Evolutionary conservation across 176 grass and related monocot species (phyloP).

Genomic region (Pontederia paniculata): DNA sequence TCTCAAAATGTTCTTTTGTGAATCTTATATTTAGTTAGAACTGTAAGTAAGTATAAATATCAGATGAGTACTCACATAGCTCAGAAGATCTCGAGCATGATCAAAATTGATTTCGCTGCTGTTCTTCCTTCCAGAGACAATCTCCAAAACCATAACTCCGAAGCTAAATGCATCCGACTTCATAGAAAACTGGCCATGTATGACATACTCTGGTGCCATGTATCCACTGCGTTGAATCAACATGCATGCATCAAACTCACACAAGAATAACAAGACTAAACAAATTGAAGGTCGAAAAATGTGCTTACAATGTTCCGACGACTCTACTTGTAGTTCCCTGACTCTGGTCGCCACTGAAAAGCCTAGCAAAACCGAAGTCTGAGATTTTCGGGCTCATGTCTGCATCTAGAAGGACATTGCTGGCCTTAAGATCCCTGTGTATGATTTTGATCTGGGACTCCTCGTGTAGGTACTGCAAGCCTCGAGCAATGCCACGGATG

Average conservation of each 20-base stretch:
- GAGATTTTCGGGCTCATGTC: constrained; percentile 27
- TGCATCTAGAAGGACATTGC: constrained; percentile 8
- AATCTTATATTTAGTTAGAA: constrained; percentile 6
- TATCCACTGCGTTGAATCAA: constrained; percentile 27
- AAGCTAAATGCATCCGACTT: constrained; percentile 48
- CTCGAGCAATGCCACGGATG: constrained; percentile 21
- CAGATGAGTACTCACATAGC: constrained; percentile 7
- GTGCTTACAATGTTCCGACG: constrained; percentile 28
- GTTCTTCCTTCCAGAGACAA: constrained; percentile 32
- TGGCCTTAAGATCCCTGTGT: constrained; percentile 18
- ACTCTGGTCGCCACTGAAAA: constrained; percentile 12
- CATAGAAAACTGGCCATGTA: constrained; percentile 11
- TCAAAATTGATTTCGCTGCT: not conserved
- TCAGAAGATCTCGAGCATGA: constrained; percentile 22
- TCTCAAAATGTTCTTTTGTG: too few species aligned
- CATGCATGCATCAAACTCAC: not conserved
- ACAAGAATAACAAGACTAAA: not conserved
- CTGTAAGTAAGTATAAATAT: not conserved
- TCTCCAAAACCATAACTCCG: constrained; percentile 37
- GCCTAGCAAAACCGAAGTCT: constrained; percentile 31
- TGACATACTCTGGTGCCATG: constrained; percentile 27
- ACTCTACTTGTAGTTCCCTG: constrained; percentile 1
- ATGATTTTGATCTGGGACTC: constrained; percentile 29
- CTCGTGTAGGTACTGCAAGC: constrained; percentile 29
- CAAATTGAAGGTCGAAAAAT: not conserved